A percentile compares a stretch with the other conserved stretches of the same genome.
These are phyloP conservation scores for Calamus simplicifolius DNA, from an alignment of 176 grass and related monocot species.

Conservation along the genomic window DNA sequence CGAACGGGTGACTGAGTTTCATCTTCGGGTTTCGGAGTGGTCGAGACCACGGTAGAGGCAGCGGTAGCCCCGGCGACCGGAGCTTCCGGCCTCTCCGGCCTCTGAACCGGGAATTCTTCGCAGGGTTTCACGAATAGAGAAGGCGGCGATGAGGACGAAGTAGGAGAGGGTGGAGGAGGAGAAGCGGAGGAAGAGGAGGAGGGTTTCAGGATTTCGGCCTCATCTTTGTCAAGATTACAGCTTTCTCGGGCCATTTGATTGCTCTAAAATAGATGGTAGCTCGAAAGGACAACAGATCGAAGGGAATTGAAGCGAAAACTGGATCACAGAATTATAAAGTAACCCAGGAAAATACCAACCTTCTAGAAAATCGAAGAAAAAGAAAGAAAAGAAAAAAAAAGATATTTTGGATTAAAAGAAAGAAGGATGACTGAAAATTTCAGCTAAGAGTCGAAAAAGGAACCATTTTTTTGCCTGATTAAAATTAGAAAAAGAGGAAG, in stretches of 20 bases:
- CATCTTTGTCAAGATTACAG: conserved; percentile 46
- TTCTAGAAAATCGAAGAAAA: conserved; percentile 12
- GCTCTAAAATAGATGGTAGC: neutral
- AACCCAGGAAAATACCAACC: too few relatives aligned
- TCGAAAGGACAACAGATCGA: conserved; percentile 8
- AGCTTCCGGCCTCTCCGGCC: conserved; percentile 19
- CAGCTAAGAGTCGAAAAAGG: too few relatives aligned
- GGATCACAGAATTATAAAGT: too few relatives aligned
- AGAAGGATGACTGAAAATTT: too few relatives aligned
- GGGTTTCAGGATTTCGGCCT: conserved; percentile 43
- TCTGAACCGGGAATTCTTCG: conserved; percentile 13
- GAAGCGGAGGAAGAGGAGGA: conserved; percentile 27
- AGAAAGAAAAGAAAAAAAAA: neutral
- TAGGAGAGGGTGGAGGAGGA: conserved; percentile 1
- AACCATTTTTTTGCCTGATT: too few relatives aligned
- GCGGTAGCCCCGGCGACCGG: neutral
- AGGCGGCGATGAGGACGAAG: conserved; percentile 9
- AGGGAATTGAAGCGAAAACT: neutral
- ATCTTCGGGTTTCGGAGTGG: conserved; percentile 1
- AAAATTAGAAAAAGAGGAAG: neutral
- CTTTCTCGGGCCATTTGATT: conserved; percentile 36
- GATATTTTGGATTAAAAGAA: too few relatives aligned
- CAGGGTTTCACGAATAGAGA: conserved; percentile 17
- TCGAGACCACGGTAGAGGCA: neutral
- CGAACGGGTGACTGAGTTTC: conserved; percentile 16